These are phyloP conservation scores for Mortierella hygrophila DNA, from an alignment of 192 early-diverging fungal genomes.

Conservation along the genomic window DNA sequence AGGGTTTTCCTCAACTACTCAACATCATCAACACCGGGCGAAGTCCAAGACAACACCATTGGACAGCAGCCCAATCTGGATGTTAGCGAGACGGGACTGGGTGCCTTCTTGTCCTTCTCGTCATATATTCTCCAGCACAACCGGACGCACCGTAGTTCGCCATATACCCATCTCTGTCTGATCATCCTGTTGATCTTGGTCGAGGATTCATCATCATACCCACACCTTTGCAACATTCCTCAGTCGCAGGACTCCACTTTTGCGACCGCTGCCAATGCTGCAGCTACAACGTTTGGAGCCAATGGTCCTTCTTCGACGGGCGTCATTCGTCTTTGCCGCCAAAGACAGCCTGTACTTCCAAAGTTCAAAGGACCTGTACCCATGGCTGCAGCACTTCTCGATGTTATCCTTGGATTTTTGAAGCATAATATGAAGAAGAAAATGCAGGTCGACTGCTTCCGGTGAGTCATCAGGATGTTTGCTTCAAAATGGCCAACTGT, in stretches of 20 bases:
- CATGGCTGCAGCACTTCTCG: constrained; percentile 58
- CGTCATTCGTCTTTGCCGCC: constrained; percentile 24
- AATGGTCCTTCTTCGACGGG: background rate
- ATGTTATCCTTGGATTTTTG: constrained; percentile 62
- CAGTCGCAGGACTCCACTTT: constrained; percentile 9
- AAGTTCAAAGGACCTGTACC: constrained; percentile 52
- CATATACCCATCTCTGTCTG: constrained; percentile 63
- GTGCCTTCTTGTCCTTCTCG: constrained; percentile 58
- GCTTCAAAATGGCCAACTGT: background rate
- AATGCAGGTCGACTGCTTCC: constrained; percentile 61
- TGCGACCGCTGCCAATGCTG: background rate
- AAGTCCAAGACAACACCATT: background rate
- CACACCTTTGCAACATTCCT: constrained; percentile 44
- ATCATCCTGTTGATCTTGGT: constrained; percentile 57
- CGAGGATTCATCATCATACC: constrained; percentile 57
- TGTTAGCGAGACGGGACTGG: constrained; percentile 33
- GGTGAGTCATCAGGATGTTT: constrained; percentile 27
- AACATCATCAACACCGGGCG: background rate
- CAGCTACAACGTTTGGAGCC: background rate
- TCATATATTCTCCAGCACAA: constrained; percentile 68
- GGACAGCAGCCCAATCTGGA: constrained; percentile 1
- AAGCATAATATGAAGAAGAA: constrained; percentile 71
- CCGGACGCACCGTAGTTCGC: constrained; percentile 50
- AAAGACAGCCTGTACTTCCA: constrained; percentile 63
- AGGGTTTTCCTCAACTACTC: constrained; percentile 34